Percentiles rank a stretch among this genome's conserved stretches.
Conservation (phyloP, 192 early-diverging fungal genomes). For the Coemansia sp. region DNA sequence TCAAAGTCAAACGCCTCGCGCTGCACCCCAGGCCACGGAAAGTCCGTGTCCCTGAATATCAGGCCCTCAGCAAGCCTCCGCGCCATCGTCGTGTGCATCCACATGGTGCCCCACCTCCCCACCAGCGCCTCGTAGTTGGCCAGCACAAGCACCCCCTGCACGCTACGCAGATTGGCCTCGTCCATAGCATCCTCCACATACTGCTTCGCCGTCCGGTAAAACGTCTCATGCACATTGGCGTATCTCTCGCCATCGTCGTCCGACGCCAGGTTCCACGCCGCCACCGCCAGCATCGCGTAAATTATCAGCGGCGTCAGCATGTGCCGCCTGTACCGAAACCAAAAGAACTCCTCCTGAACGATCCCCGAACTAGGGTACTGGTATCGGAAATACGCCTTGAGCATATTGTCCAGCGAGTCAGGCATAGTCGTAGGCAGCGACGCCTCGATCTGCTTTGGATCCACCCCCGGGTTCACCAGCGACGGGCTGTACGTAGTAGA, state of each 20-base stretch:
- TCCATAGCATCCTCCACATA: constrained; percentile 53
- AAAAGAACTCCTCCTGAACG: constrained; percentile 50
- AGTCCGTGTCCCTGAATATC: constrained; percentile 45
- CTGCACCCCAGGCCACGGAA: constrained; percentile 50
- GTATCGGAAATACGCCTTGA: constrained; percentile 51
- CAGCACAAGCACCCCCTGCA: constrained; percentile 49
- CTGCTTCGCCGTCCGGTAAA: constrained; percentile 46
- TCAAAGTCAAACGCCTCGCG: constrained; percentile 46
- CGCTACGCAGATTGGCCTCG: constrained; percentile 48
- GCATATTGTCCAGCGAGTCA: constrained; percentile 48
- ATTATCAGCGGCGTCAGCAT: constrained; percentile 54
- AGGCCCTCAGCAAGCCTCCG: constrained; percentile 47
- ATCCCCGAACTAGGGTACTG: constrained; percentile 51
- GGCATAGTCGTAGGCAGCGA: constrained; percentile 30
- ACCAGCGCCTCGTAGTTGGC: constrained; percentile 53
- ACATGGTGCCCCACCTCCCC: constrained; percentile 53
- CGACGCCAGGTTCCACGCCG: constrained; percentile 44
- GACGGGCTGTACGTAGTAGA: constrained; percentile 33
- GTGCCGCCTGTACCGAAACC: constrained; percentile 48
- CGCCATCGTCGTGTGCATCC: constrained; percentile 55
- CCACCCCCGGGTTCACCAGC: constrained; percentile 19
- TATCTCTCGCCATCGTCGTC: constrained; percentile 33
- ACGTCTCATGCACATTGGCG: constrained; percentile 36
- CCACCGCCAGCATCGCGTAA: constrained; percentile 50
- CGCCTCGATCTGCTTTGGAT: constrained; percentile 39